Conservation (phyloP, 75 land plant species). For the Larix kaempferi region DNA sequence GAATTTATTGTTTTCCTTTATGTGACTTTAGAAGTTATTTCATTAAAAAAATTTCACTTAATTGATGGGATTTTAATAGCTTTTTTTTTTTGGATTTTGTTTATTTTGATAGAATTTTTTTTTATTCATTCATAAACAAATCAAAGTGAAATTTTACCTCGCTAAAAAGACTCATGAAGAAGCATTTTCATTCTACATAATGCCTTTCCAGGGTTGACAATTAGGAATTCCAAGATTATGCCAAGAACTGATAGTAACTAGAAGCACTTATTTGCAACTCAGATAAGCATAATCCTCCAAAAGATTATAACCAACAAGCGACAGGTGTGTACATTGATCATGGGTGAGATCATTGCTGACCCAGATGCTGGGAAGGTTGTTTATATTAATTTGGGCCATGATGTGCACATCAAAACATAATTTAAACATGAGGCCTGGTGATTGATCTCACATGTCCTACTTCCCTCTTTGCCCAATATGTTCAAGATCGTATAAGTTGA, state of each 20-base stretch:
- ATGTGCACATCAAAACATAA: neutral
- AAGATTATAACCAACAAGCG: neutral
- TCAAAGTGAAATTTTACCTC: too few species aligned
- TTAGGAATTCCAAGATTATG: neutral
- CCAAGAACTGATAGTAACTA: neutral
- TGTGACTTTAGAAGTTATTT: too few species aligned
- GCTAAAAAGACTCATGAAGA: neutral
- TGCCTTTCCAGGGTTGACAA: neutral
- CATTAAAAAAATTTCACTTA: too few species aligned
- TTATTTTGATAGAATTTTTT: too few species aligned
- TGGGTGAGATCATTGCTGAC: neutral
- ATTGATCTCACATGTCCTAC: neutral
- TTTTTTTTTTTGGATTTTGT: neutral
- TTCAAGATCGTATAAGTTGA: neutral
- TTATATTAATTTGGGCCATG: neutral
- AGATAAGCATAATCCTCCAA: neutral
- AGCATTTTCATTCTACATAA: neutral
- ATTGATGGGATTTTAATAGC: neutral
- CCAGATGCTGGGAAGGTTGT: neutral
- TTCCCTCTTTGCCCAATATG: neutral
- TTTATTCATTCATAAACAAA: too few species aligned
- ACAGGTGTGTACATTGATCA: neutral
- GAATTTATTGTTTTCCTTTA: neutral
- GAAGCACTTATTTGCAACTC: neutral
- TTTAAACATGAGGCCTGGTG: neutral